Conservation (phyloP, 805 yeast genomes). For the Hemisphaericaspora nanyangensis region DNA sequence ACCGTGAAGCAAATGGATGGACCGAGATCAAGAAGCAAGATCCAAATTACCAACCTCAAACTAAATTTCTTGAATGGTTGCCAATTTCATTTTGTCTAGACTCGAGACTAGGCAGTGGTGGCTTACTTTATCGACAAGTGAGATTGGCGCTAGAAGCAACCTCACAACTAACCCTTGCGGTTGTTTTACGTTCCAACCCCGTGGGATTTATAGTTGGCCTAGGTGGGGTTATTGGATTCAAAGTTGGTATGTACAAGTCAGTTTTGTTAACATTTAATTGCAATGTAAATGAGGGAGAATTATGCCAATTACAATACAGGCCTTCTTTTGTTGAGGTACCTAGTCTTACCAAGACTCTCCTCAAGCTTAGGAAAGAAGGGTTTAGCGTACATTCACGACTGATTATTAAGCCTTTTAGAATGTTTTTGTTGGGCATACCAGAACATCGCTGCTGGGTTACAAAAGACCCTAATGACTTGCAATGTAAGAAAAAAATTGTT, state of each 20-base stretch:
- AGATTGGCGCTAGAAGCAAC: slow-evolving; percentile 3
- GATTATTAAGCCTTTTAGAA: slow-evolving; percentile 3
- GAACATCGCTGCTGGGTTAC: slow-evolving; percentile 7
- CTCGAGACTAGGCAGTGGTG: slow-evolving; percentile 7
- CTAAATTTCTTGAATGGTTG: slow-evolving; percentile 3
- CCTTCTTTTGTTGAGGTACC: slow-evolving; percentile 6
- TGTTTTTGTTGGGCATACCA: slow-evolving; percentile 7
- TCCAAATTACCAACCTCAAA: not conserved
- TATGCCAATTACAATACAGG: slow-evolving; percentile 7
- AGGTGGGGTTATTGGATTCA: slow-evolving; percentile 4
- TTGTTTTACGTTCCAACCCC: slow-evolving; percentile 1
- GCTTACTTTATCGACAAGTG: slow-evolving; percentile 2
- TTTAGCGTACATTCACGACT: not conserved
- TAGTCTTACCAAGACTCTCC: not conserved
- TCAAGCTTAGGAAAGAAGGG: not conserved
- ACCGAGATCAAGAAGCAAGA: slow-evolving; percentile 1
- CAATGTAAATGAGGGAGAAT: not conserved
- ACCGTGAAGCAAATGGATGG: slow-evolving; percentile 3
- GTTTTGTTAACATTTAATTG: slow-evolving; percentile 3
- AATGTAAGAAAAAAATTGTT: slow-evolving; percentile 1
- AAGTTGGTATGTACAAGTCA: slow-evolving; percentile 4
- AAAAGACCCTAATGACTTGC: slow-evolving; percentile 2
- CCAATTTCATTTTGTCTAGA: slow-evolving; percentile 7
- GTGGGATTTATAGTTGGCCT: slow-evolving; percentile 6
- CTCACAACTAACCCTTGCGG: not conserved